Evolutionary conservation across 805 yeast species (phyloP).

Genomic region (Saccharomycopsis selenospora): DNA sequence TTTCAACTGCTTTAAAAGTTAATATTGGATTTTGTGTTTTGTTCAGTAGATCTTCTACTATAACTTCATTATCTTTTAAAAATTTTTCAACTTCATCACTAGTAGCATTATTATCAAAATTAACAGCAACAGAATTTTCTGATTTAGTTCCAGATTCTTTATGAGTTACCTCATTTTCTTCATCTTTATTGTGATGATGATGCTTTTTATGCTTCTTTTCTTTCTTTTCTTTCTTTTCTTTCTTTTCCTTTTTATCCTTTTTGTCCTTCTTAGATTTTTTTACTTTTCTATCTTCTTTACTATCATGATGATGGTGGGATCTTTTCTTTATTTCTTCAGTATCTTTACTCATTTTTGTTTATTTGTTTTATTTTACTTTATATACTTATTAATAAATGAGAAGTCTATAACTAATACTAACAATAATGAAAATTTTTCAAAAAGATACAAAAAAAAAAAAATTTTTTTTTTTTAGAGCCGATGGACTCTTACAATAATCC

Average conservation of each 20-base stretch:
- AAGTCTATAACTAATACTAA: too few relatives aligned
- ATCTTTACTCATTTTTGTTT: too few relatives aligned
- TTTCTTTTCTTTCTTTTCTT: constrained; percentile 23
- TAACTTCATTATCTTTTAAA: constrained; percentile 63
- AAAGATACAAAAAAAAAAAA: too few relatives aligned
- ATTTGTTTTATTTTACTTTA: too few relatives aligned
- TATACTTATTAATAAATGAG: too few relatives aligned
- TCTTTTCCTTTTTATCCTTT: constrained; percentile 29
- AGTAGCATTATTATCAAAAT: constrained; percentile 37
- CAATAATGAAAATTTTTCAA: too few relatives aligned
- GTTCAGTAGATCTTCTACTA: constrained; percentile 60
- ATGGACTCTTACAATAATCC: too few relatives aligned
- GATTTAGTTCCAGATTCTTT: constrained; percentile 24
- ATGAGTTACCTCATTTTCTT: constrained; percentile 35
- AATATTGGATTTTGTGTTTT: constrained; percentile 55
- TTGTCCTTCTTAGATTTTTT: constrained; percentile 28
- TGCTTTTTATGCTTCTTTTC: constrained; percentile 26
- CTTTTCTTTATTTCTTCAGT: constrained; percentile 27
- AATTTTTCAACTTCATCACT: constrained; percentile 56
- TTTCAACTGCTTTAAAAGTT: constrained; percentile 52
- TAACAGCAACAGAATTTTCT: constrained; percentile 23
- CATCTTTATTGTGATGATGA: constrained; percentile 31
- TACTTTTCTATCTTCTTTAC: constrained; percentile 26
- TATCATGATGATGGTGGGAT: constrained; percentile 30
- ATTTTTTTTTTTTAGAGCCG: too few relatives aligned